Evolutionary conservation across 2,329 filamentous ascomycete genomes (phyloP), one percentile per base, ranked within the genome.

Genomic region (Phymatotrichopsis omnivora): DNA sequence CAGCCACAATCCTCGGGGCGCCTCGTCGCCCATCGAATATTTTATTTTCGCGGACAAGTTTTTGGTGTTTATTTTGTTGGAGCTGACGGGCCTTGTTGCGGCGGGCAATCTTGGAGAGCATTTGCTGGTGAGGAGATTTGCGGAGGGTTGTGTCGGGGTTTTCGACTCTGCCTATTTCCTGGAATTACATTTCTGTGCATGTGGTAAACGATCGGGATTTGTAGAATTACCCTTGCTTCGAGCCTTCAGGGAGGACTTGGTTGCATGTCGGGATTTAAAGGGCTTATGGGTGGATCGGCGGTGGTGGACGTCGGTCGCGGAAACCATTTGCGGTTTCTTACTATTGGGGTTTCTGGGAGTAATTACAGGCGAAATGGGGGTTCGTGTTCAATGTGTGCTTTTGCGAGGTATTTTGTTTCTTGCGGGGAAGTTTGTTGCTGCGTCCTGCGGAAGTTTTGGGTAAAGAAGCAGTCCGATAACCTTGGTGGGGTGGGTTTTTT

Each of bases 61-160:
- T 85, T 61, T 79, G 79, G 61, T 86, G 78, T 66, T 96, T 95
- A 57, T 78, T 72, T 52, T 82, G 69, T 59, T 89, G 83, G 64
- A 81, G 79, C 70, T 98, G 91, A 65, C 89, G 89, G 57, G 85
- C 84, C 69, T 93, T 85, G 65, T 98, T 96, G 58, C 85, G 80
- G 49, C 91, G 82, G 65, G 94, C 86, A 63, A 98, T 75, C 67
- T 96, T 98, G 48, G 86, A 93, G 84, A 95, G 89, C 67, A 95
- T 77, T 68, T 94, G 85, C 64, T 98, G 91, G 64, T 94, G 85
- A 44, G 85, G 85, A 12, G 89, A 94, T 65, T 85, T 93, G 60
- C 89, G 78, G 58, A 72, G 71, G 51, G 80, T 80, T 58, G 73
- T 76, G 61, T 93, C 83, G 10, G 33, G 37, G 16, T 57, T 55